Conservation (phyloP, 108 stramenopile genomes). For the Nitzschia sp. region DNA sequence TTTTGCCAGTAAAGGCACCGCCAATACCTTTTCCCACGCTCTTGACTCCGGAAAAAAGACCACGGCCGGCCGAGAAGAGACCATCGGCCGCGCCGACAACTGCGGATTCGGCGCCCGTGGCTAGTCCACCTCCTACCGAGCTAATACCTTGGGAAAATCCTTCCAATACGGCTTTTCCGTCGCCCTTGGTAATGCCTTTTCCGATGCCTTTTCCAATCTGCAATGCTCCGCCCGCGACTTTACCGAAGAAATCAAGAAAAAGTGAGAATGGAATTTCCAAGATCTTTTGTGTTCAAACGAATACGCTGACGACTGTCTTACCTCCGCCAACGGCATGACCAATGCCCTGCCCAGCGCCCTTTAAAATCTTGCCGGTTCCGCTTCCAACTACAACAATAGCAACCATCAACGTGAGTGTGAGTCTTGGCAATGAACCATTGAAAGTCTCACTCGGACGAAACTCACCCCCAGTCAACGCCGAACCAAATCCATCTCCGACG, state of each 20-base stretch:
- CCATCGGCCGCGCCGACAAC: slow-evolving; percentile 81
- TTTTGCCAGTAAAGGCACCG: slow-evolving; percentile 54
- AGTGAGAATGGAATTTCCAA: too few relatives aligned
- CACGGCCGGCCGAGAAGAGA: slow-evolving; percentile 69
- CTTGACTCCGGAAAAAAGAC: slow-evolving; percentile 76
- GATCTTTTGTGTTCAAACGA: background rate
- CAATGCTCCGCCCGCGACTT: slow-evolving; percentile 71
- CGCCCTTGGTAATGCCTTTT: slow-evolving; percentile 74
- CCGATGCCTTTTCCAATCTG: slow-evolving; percentile 80
- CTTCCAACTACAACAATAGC: slow-evolving; percentile 51
- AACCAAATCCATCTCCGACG: slow-evolving; percentile 82
- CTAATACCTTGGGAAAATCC: slow-evolving; percentile 71
- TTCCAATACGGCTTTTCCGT: slow-evolving; percentile 64
- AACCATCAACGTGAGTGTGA: background rate
- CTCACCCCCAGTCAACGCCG: slow-evolving; percentile 73
- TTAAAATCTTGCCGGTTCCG: slow-evolving; percentile 74
- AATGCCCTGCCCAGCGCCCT: slow-evolving; percentile 84
- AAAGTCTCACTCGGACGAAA: background rate
- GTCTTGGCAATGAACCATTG: too few relatives aligned
- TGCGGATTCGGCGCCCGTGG: slow-evolving; percentile 76
- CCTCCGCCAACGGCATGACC: slow-evolving; percentile 83
- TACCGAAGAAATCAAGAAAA: too few relatives aligned
- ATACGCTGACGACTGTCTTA: slow-evolving; percentile 23
- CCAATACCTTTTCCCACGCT: slow-evolving; percentile 77
- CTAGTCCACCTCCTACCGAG: slow-evolving; percentile 73